Conservation (phyloP, 1,139 yeast species). For the Geotrichum bryndzae region DNA sequence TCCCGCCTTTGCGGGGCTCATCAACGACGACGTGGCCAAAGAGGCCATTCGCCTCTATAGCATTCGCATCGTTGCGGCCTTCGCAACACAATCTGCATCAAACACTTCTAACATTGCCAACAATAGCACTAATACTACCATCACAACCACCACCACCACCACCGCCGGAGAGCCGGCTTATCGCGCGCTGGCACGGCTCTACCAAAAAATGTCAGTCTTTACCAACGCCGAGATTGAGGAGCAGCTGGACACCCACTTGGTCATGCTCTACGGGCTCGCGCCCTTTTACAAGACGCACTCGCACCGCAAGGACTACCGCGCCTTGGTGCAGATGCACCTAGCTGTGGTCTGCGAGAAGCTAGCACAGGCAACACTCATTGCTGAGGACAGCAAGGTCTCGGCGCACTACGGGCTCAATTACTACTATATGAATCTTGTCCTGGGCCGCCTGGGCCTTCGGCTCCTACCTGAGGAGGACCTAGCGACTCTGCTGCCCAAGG, state of each 20-base stretch:
- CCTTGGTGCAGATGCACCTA: neutral
- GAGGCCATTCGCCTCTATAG: constrained; percentile 15
- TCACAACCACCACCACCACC: neutral
- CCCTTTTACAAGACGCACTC: constrained; percentile 5
- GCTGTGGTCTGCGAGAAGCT: neutral
- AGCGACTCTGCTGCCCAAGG: neutral
- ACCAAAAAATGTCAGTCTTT: neutral
- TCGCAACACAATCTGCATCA: neutral
- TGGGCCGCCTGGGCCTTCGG: constrained; percentile 14
- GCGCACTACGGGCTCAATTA: constrained; percentile 11
- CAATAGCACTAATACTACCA: neutral
- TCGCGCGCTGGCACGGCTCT: neutral
- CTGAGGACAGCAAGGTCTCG: constrained; percentile 2
- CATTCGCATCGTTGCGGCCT: constrained; percentile 14
- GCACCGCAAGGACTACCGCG: neutral
- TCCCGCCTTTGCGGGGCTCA: neutral
- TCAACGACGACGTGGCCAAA: constrained; percentile 3
- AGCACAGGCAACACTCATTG: neutral
- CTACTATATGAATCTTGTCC: constrained; percentile 13
- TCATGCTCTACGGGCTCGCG: constrained; percentile 17
- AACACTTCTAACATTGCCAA: constrained; percentile 7
- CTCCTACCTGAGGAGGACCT: neutral
- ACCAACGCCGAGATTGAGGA: neutral
- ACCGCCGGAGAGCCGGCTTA: neutral
- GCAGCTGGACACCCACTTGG: constrained; percentile 11